Base-by-base conservation (phyloP, 805 yeast genomes). In the Pichia eremophila region DNA sequence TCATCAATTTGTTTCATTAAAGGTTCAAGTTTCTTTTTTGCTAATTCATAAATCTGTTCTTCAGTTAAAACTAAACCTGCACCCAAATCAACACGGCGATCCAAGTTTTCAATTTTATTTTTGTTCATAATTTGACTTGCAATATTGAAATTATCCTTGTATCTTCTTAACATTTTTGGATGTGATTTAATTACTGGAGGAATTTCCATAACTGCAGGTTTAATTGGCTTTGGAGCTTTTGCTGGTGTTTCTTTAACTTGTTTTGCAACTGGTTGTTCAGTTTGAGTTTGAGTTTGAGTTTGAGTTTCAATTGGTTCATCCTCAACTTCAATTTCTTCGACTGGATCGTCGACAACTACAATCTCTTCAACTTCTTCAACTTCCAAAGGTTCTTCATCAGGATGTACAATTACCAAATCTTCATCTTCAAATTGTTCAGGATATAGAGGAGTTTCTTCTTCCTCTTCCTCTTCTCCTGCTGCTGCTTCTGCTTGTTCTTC, bases 21-120 rank as follows among this genome's bases (percentile, higher is more conserved):
- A 6, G 83, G 83, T 34, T 76, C 74, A 37, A 77, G 78, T 53
- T 81, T 69, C 52, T 66, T 67, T 38, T 74, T 73, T 22, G 82
- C 82, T 57, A 77, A 72, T 44, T 69, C 81, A 54, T 75, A 66
- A 51, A 77, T 70, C 59, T 77, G 79, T 46, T 71, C 72, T 54
- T 77, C 79, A 41, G 81, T 72, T 67, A 77, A 66, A 42, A 59
- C 66, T 59, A 77, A 67, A 18, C 81, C 81, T 41, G 74, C 71
- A 47, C 83, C 83, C 51, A 77, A 64, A 54, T 74, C 73, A 52
- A 77, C 61, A 25, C 70, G 60, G 60, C 74, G 68, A 52, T 73
- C 70, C 2, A 78, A 76, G 55, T 75, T 77, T 48, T 71, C 74
- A 50, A 76, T 64, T 37, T 58, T 56, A 40, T 60, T 63, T 36